These are phyloP conservation scores for Microbotryomycetes sp. DNA, from an alignment of 1,284 basidiomycete species.

Conservation along the genomic window DNA sequence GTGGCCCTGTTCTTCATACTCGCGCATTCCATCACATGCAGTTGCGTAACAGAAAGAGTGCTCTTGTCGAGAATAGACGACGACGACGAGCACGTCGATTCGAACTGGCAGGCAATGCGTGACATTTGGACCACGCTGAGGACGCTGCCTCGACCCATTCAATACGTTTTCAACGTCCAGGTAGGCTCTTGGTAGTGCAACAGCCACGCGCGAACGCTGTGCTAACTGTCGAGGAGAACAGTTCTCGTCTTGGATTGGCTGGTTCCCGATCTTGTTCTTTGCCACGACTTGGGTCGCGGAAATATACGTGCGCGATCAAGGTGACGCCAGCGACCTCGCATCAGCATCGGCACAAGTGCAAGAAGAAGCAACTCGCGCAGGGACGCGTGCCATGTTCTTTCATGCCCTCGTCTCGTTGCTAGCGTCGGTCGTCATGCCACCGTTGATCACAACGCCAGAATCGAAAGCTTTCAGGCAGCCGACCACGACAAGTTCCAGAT, in stretches of 20 bases:
- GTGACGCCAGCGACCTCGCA: conserved; percentile 28
- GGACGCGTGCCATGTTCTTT: conserved; percentile 73
- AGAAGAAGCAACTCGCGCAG: conserved; percentile 46
- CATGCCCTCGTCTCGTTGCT: conserved; percentile 63
- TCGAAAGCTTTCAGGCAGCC: not conserved
- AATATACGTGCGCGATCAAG: conserved; percentile 56
- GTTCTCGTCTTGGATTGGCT: conserved; percentile 55
- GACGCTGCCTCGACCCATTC: conserved; percentile 65
- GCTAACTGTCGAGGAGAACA: too few species aligned
- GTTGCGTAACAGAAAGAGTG: conserved; percentile 68
- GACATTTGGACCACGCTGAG: conserved; percentile 68
- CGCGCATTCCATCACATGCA: conserved; percentile 52
- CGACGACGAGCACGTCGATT: not conserved
- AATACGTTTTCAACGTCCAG: conserved; percentile 72
- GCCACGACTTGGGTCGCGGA: conserved; percentile 63
- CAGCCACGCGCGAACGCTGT: too few species aligned
- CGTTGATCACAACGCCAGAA: conserved; percentile 48
- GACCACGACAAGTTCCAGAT: not conserved
- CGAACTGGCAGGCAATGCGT: conserved; percentile 9
- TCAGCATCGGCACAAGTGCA: conserved; percentile 16
- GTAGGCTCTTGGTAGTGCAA: too few species aligned
- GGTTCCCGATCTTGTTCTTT: conserved; percentile 70
- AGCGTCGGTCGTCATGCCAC: conserved; percentile 64
- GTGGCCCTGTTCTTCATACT: conserved; percentile 45
- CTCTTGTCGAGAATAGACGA: conserved; percentile 45